Base-by-base conservation (phyloP, 2,329 filamentous ascomycete species). In the Fusarium ambrosium region DNA sequence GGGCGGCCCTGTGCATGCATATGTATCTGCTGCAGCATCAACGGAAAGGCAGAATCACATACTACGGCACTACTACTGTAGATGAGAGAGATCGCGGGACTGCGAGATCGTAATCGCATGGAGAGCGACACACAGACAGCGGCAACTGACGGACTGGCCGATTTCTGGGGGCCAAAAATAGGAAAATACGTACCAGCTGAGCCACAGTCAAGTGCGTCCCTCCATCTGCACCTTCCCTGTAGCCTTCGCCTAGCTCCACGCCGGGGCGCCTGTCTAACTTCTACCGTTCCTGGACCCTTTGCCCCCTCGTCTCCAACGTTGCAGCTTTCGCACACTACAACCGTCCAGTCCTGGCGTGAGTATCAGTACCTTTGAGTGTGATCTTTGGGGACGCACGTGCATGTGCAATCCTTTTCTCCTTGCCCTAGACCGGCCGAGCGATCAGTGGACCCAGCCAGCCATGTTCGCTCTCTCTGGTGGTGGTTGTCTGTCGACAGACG, bases 141-240 rank as follows among this genome's bases (percentile, higher is more conserved):
- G 66, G 53, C 63, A 64, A 71, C 37, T 61, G 58, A 71, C 73
- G 73, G 73, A 58, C 66, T 65, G 64, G 62, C 73, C 73, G 73
- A 73, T 58, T 63, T 66, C 65, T 67, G 65, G 63, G 64, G 64
- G 62, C 64, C 77, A 77, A 78, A 78, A 78, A 78, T 79, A 79
- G 78, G 77, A 68, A 65, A 59, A 64, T 63, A 68, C 66, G 68
- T 69, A 67, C 67, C 60, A 56, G 62, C 69, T 77, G 65, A 66
- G 75, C 75, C 75, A 77, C 71, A 62, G 67, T 60, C 39, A 66
- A 58, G 66, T 56, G 60, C 22, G 48, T 53, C 66, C 43, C 39
- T 68, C 62, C 32, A 56, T 39, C 62, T 60, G 53, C 43, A 37
- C 37, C 45, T 29, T 51, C 27, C 53, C 20, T 60, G 39, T 58